Evolutionary conservation across 805 yeast species (phyloP), one percentile per base, ranked within the genome.

Genomic region (Wickerhamiella sergipiensis): DNA sequence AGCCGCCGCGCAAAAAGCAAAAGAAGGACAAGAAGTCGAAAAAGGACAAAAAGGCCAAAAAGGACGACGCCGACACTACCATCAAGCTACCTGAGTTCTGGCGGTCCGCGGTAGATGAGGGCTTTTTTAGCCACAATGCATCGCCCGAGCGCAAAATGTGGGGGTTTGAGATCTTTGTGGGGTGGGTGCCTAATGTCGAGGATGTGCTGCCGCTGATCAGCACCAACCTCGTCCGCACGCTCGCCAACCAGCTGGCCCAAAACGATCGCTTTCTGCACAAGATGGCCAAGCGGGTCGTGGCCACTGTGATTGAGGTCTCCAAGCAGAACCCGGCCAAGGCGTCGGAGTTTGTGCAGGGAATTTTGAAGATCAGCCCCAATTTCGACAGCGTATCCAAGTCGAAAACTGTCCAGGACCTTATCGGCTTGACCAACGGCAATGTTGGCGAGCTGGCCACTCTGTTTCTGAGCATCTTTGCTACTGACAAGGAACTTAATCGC

Each of bases 81-180:
- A 64, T 78, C 24, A 64, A 71, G 2, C 61, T 78, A 42, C 64
- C 70, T 8, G 92, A 85, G 50, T 88, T 90, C 64, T 88, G 95
- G 95, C 77, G 79, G 57, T 70, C 74, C 3, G 80, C 79, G 6
- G 76, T 90, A 15, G 97, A 90, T 62, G 92, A 87, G 59, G 75
- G 83, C 3, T 77, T 85, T 53, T 89, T 90, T 58, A 71, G 85
- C 5, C 79, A 78, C 38, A 78, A 81, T 56, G 73, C 95, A 0
- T 87, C 96, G 1, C 77, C 81, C 31, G 97, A 89, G 64, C 73
- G 95, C 52, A 90, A 89, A 64, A 85, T 75, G 64, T 77, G 86
- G 76, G 97, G 96, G 0, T 79, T 89, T 59, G 84, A 84, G 57
- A 75, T 88, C 10, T 79, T 89, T 54, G 71, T 67, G 43, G 68